Evolutionary conservation across 345 rosid species (phyloP), one percentile per base, ranked within the genome.

Genomic region (Arabidopsis suecica): DNA sequence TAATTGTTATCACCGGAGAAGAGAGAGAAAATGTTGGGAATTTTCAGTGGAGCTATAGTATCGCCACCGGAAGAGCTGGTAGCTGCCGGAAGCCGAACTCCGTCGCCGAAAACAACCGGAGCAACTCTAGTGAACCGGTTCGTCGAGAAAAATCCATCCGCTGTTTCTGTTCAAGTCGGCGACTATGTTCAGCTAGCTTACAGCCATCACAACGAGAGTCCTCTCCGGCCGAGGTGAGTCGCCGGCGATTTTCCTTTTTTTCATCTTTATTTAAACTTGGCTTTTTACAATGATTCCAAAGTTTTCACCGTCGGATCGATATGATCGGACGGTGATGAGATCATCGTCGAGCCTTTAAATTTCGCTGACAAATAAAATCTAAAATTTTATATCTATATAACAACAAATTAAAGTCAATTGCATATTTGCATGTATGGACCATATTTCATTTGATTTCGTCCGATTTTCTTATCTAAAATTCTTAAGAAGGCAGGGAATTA

Each of bases 41-140:
- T 91, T 6, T 91, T 94, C 71, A 90, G 96, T 83, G 78, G 96
- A 80, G 75, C 85, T 25, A 78, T 94, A 49, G 80, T 94, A 50
- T 85, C 97, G 0, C 91, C 91, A n/a, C 98, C 98, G 65, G 97
- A 88, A 34, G 98, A 94, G 80, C 88, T 94, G 69, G 97, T 94
- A 74, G 97, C 95, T 0, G 98, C 98, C 36, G 98, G 98, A 22
- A 74, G 89, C 82, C 80, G 98, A 73, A 94, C 98, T 9, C 97
- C 97, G 33, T 94, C 98, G 3, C 98, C 97, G 37, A 91, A 94
- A 80, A 88, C 72, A 49, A 78, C 88, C 40, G 78, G 96, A 65
- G 81, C 78, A 0, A 82, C 88, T 55, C 82, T 94, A 42, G 67
- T 94, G 68, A 86, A 86, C 70, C 82, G 87, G 7, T 94, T 94